phyloP scores from a whole-genome alignment of 2,329 filamentous ascomycete genomes.

The Neofusicoccum ribis region DNA sequence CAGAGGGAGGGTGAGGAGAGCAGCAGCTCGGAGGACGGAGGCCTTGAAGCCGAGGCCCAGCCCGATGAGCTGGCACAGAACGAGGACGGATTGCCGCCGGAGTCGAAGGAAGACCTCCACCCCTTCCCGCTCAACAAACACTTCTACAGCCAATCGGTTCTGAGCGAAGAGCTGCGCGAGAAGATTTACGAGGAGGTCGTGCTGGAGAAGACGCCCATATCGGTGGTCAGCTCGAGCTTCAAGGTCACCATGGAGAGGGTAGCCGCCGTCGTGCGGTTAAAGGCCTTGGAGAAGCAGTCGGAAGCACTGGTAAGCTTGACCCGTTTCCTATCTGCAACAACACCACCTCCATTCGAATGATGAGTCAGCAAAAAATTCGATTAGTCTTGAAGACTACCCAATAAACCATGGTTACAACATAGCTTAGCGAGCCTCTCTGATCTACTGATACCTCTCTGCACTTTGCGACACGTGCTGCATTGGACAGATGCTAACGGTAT shows the following conservation, averaged over 20 bases:
- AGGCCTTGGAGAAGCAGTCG: conserved; percentile 83
- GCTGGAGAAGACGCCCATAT: conserved; percentile 54
- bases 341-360: conserved; percentile 48
- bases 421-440: conserved; percentile 78
- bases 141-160: conserved; percentile 71
- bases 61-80: conserved; percentile 15
- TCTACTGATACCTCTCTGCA: conserved; percentile 23
- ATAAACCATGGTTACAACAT: conserved; percentile 75
- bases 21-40: neutral
- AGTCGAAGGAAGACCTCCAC: conserved; percentile 35
- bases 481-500: neutral
- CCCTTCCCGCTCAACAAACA: conserved; percentile 74
- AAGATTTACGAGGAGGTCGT: conserved; percentile 60
- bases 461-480: neutral
- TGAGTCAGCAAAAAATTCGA: conserved; percentile 78
- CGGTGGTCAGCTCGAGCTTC: conserved; percentile 74
- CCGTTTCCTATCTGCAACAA: neutral
- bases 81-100: conserved; percentile 28
- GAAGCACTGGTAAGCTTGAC: conserved; percentile 65
- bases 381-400: conserved; percentile 99
- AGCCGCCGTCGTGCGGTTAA: conserved; percentile 80
- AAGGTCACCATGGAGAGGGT: conserved; percentile 81
- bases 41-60: conserved; percentile 24
- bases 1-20: conserved; percentile 24
- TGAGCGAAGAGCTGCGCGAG: conserved; percentile 72